phyloP scores from a whole-genome alignment of 805 yeast species.

The Candida patagonica region DNA sequence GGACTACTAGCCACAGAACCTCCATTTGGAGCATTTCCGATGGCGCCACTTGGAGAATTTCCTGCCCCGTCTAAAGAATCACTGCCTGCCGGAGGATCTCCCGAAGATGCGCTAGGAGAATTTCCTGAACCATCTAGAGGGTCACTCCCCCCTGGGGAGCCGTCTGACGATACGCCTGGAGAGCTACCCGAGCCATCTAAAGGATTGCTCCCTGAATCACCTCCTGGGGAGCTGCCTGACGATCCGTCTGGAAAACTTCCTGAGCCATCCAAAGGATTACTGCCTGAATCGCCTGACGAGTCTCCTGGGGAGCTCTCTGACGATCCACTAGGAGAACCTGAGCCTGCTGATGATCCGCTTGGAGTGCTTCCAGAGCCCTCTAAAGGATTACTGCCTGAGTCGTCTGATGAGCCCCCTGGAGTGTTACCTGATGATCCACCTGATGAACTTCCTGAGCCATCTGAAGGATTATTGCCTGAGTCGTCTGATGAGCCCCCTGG shows the following conservation, averaged over 20 bases:
- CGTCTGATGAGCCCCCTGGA: background rate
- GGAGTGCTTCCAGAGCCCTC: slow-evolving; percentile 1
- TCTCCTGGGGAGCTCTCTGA: too few species aligned
- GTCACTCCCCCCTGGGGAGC: background rate
- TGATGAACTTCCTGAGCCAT: slow-evolving; percentile 1
- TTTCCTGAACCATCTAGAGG: background rate
- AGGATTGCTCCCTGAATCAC: slow-evolving; percentile 1
- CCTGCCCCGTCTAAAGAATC: too few species aligned
- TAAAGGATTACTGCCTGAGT: background rate
- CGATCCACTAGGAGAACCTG: too few species aligned
- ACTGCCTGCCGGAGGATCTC: too few species aligned
- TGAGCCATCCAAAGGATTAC: too few species aligned
- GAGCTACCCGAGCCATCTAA: background rate
- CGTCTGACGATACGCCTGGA: background rate
- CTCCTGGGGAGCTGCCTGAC: slow-evolving; percentile 2
- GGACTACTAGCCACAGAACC: background rate
- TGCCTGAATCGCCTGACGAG: too few species aligned
- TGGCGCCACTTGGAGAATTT: too few species aligned
- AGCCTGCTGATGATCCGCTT: too few species aligned
- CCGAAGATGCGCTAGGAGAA: too few species aligned
- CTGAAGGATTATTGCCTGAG: background rate
- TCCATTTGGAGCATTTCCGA: too few species aligned
- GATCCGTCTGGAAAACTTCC: slow-evolving; percentile 2
- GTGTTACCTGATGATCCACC: background rate
- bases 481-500: slow-evolving; percentile 1